phyloP scores from a whole-genome alignment of 805 yeast species.

The Saturnispora sekii region DNA sequence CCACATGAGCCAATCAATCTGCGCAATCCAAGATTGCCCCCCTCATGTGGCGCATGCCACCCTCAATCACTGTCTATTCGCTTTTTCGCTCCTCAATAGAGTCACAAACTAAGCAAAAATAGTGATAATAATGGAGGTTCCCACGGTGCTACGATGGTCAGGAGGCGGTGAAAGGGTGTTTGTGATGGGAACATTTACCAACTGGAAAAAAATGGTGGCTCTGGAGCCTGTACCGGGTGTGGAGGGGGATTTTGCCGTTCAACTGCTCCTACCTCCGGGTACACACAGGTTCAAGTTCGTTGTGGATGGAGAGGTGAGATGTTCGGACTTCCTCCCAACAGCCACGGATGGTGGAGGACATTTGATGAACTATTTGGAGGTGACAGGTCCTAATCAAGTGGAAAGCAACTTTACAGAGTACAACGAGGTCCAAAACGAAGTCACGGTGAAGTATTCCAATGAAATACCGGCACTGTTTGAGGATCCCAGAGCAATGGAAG shows the following conservation, averaged over 20 bases:
- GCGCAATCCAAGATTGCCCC: too few species aligned
- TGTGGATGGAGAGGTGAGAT: constrained; percentile 85
- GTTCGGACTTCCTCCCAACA: constrained; percentile 83
- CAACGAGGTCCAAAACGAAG: constrained; percentile 38
- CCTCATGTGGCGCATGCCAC: too few species aligned
- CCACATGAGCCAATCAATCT: too few species aligned
- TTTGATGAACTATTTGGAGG: constrained; percentile 84
- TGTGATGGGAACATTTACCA: constrained; percentile 95
- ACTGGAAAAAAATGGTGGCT: constrained; percentile 97
- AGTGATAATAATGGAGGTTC: constrained; percentile 18
- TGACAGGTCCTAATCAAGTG: constrained; percentile 25
- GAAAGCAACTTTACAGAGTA: constrained; percentile 67
- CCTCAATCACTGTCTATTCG: too few species aligned
- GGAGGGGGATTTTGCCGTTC: constrained; percentile 51
- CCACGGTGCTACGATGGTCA: constrained; percentile 77
- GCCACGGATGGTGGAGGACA: constrained; percentile 97
- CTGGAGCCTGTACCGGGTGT: constrained; percentile 42
- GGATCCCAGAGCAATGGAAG: constrained; percentile 82
- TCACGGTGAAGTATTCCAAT: background rate
- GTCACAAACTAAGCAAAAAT: background rate
- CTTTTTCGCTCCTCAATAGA: too few species aligned
- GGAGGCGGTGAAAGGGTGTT: constrained; percentile 96
- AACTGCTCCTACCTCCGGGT: constrained; percentile 75
- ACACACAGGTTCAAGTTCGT: constrained; percentile 91
- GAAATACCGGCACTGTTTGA: constrained; percentile 78